A percentile compares a stretch with the other conserved stretches of the same genome.
phyloP scores from a whole-genome alignment of 2,329 filamentous ascomycete species.

The Aspergillus aculeatus region DNA sequence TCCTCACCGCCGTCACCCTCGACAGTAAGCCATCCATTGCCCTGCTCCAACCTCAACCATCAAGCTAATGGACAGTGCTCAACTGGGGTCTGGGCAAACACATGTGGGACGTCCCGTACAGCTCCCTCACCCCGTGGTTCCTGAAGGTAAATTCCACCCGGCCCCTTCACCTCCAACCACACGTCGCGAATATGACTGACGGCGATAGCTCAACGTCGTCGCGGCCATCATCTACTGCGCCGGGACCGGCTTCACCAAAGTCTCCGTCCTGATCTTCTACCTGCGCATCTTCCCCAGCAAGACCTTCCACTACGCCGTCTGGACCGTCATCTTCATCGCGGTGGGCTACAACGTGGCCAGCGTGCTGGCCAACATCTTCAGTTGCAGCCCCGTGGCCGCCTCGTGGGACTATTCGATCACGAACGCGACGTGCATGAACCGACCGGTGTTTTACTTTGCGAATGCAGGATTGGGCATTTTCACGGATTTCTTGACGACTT shows the following conservation, averaged over 20 bases:
- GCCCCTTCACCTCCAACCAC: not conserved
- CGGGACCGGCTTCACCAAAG: conserved; percentile 31
- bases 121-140: conserved; percentile 22
- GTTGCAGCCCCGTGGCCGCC: conserved; percentile 27
- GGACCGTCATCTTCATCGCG: conserved; percentile 25
- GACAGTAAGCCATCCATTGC: conserved; percentile 20
- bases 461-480: conserved; percentile 30
- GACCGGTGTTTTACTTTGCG: conserved; percentile 31
- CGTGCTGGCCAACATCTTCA: conserved; percentile 28
- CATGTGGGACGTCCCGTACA: conserved; percentile 29
- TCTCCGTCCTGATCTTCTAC: conserved; percentile 33
- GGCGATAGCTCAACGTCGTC: conserved; percentile 24
- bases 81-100: conserved; percentile 29
- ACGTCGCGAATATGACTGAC: not conserved
- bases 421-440: conserved; percentile 25
- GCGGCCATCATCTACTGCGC: conserved; percentile 32
- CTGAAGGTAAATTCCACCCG: conserved; percentile 17
- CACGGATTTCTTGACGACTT: conserved; percentile 30
- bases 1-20: conserved; percentile 23
- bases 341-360: conserved; percentile 28
- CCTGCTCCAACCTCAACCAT: not conserved
- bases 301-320: conserved; percentile 25
- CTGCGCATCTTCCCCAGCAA: conserved; percentile 30
- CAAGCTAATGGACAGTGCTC: conserved; percentile 18
- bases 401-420: conserved; percentile 26